Conservation (phyloP, 2,329 filamentous ascomycete species). For the Phialophora macrospora region DNA sequence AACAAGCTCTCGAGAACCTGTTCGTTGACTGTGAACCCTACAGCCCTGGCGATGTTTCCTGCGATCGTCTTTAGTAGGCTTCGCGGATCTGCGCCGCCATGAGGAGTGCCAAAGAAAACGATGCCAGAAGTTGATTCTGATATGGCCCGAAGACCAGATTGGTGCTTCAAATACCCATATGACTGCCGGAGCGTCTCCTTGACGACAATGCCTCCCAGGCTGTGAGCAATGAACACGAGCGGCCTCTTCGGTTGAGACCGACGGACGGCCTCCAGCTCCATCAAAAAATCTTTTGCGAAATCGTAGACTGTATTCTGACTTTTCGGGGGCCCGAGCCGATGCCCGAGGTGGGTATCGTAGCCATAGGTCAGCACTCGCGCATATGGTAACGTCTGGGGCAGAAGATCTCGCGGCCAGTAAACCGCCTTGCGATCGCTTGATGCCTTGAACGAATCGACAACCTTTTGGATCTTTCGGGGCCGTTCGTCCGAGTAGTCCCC, state of each 20-base stretch:
- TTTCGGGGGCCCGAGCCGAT: conserved; percentile 36
- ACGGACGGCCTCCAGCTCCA: conserved; percentile 43
- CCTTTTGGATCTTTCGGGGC: conserved; percentile 19
- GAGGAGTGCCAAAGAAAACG: conserved; percentile 35
- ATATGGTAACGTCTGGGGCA: conserved; percentile 24
- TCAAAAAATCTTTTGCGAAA: conserved; percentile 45
- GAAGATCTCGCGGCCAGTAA: conserved; percentile 28
- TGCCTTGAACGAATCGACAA: conserved; percentile 1
- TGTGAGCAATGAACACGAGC: conserved; percentile 30
- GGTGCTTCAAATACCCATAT: conserved; percentile 9
- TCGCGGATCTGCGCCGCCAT: conserved; percentile 25
- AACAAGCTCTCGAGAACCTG: conserved; percentile 45
- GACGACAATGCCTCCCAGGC: conserved; percentile 31
- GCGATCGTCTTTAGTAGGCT: conserved; percentile 14
- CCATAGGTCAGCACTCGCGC: conserved; percentile 37
- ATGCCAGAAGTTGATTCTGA: conserved; percentile 25
- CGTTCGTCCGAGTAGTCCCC: neutral
- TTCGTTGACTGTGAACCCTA: conserved; percentile 41
- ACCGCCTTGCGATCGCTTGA: conserved; percentile 16
- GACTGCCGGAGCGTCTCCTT: conserved; percentile 29
- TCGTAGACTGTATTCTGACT: conserved; percentile 44
- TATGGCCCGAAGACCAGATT: conserved; percentile 11
- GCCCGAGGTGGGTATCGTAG: conserved; percentile 41
- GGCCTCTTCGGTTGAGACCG: conserved; percentile 21
- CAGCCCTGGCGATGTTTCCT: conserved; percentile 24